Percentiles rank a stretch among this genome's conserved stretches.
Conservation (phyloP, 495 filamentous ascomycete genomes). For the Thozetella sp. region DNA sequence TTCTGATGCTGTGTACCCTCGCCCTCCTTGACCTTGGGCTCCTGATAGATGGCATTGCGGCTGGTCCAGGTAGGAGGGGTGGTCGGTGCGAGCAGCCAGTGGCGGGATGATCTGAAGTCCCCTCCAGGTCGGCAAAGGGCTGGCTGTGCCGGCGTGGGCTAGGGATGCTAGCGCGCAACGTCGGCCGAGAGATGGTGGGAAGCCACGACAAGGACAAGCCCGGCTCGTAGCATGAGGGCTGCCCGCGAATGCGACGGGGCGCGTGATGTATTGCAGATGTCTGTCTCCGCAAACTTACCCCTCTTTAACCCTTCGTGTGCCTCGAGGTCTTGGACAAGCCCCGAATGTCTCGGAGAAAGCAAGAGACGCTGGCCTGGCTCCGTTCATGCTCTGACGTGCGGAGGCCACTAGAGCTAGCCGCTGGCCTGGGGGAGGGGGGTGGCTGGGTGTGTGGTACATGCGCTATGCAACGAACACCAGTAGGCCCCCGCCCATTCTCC, state of each 20-base stretch:
- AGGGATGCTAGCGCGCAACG: constrained; percentile 4
- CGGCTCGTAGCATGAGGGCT: constrained; percentile 11
- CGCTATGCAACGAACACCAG: not conserved
- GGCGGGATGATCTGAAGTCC: not conserved
- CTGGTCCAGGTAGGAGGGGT: too few relatives aligned
- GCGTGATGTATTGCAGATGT: constrained; percentile 29
- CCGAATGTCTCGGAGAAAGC: not conserved
- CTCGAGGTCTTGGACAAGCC: not conserved
- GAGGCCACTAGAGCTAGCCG: too few relatives aligned
- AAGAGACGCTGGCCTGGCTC: not conserved
- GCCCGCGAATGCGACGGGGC: constrained; percentile 18
- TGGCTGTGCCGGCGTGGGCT: not conserved
- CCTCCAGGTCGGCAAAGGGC: not conserved
- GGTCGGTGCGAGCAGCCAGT: not conserved
- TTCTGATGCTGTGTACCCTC: constrained; percentile 5
- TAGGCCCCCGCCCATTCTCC: constrained; percentile 6
- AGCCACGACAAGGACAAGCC: constrained; percentile 1
- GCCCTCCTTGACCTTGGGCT: not conserved
- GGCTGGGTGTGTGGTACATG: too few relatives aligned
- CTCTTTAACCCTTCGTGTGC: constrained; percentile 4
- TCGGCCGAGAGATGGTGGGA: constrained; percentile 4
- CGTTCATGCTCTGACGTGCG: not conserved
- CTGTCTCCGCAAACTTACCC: constrained; percentile 15
- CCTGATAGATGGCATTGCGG: not conserved
- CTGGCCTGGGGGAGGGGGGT: too few relatives aligned